Evolutionary conservation across 139 green algal genomes (phyloP), one percentile per base, ranked within the genome.

Genomic region (Mesostigma viride): DNA sequence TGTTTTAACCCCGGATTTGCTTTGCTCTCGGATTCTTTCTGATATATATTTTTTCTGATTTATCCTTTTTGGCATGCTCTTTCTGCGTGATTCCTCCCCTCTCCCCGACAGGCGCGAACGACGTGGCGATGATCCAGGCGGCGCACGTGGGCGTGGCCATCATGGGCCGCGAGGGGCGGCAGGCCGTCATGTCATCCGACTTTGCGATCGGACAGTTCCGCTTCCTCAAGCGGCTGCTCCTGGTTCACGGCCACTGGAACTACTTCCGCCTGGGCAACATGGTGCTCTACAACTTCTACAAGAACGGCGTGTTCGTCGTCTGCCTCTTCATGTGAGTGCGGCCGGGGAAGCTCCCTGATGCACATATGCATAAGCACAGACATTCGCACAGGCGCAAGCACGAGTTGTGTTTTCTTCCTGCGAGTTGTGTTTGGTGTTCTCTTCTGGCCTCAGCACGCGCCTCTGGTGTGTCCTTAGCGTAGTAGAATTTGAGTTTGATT

Each of bases 201-300:
- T 84, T 78, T 34, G 67, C 78, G n/a, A 83, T 84, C 32, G 72
- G 56, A 17, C 75, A 79, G 58, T 84, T 84, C 68, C 58, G 68
- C 31, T 79, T 76, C 48, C 51, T 78, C 30, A 47, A n/a, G 35
- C 61, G 53, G 17, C 62, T 79, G 33, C 24, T 79, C 51, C 68
- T 79, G 44, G 73, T 83, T 47, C 78, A 84, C 51, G 78, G 78
- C 28, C 60, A 68, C 24, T 83, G 67, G 70, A 63, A 30, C n/a
- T 82, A 83, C 73, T 17, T 69, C 4, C 76, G 76, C 35, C 33
- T 79, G 35, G 62, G 66, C 3, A 70, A 65, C 57, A 70, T 84
- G 70, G 56, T 80, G 58, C 64, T 69, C 22, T 86, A 86, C 63
- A 80, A 80, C 66, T 80, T 86, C 67, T 86, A 86, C 69, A 83